Base-by-base conservation (phyloP, 495 filamentous ascomycete genomes). In the Xylaria palmicola region DNA sequence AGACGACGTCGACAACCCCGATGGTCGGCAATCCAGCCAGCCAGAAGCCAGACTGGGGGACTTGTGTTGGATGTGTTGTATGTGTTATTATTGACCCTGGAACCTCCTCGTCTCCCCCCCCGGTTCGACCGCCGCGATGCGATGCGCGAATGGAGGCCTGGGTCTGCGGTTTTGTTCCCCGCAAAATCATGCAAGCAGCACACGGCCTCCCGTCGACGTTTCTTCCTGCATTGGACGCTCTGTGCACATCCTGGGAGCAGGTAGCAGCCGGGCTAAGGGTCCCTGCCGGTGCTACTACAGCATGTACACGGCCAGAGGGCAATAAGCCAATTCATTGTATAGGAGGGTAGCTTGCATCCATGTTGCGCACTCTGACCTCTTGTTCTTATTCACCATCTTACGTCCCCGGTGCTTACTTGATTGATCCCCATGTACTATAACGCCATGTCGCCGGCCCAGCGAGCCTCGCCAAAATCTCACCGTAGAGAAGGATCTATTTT, bases 141-240 rank as follows among this genome's bases (percentile, higher is more conserved):
- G 51, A 54, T 39, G 56, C 36, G 10, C n/a, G 37, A 43, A 32
- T 22, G 15, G 9, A 27, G 37, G 26, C n/a, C 56, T 62, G 65
- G 65, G 65, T 65, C 54, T 32, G 30, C 37, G 41, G 65, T 71
- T 65, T 61, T 61, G 59, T 64, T 64, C 68, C 68, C 68, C 66
- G 64, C 66, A 71, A 65, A 69, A 62, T 60, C 59, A 69, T 71
- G 68, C 66, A 71, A 65, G 66, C 60, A 65, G 62, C 60, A 60
- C 64, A 66, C 66, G 60, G 62, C 62, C 61, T 66, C 62, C 65
- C 50, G 59, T 64, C 65, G 60, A 67, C 61, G 66, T 62, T 64
- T 62, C 68, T 54, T 58, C 37, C 67, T 71, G 68, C 68, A 69
- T 62, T 64, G 63, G 27, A 13, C 44, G 29, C 30, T 57, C 27